phyloP scores from a whole-genome alignment of 1,284 basidiomycete genomes.

The Irpex sp. region DNA sequence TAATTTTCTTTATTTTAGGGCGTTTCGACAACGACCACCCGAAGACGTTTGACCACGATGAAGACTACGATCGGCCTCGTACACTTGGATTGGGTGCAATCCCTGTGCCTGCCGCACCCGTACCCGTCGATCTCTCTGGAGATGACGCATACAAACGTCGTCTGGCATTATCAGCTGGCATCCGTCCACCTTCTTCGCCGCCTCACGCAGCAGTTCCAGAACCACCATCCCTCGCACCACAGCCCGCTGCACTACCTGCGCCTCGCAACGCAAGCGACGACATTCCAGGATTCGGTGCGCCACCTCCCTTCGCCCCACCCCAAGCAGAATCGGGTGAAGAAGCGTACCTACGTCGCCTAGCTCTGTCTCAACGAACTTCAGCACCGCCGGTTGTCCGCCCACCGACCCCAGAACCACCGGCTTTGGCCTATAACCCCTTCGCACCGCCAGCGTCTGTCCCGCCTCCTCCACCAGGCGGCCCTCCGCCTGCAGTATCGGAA shows the following conservation, averaged over 20 bases:
- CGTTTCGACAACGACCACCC: slow-evolving; percentile 26
- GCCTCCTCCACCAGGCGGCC: slow-evolving; percentile 42
- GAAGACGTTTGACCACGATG: slow-evolving; percentile 37
- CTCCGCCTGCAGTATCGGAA: slow-evolving; percentile 38
- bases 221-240: not conserved
- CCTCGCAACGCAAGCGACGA: slow-evolving; percentile 20
- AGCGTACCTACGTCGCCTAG: slow-evolving; percentile 60
- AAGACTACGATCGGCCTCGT: slow-evolving; percentile 39
- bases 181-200: slow-evolving; percentile 15
- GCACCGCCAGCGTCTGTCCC: slow-evolving; percentile 51
- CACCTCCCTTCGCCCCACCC: slow-evolving; percentile 16
- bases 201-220: not conserved
- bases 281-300: slow-evolving; percentile 27
- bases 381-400: slow-evolving; percentile 26
- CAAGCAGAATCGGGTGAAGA: slow-evolving; percentile 59
- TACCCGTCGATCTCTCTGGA: slow-evolving; percentile 41
- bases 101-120: slow-evolving; percentile 22
- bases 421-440: slow-evolving; percentile 63
- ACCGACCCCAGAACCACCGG: slow-evolving; percentile 26
- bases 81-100: slow-evolving; percentile 23
- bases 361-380: slow-evolving; percentile 43
- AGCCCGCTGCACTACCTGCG: slow-evolving; percentile 14
- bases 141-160: slow-evolving; percentile 60
- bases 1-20: slow-evolving; percentile 45
- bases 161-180: slow-evolving; percentile 42